Base-by-base conservation (phyloP, 169 alveolate genomes). In the Plasmodium berghei region DNA sequence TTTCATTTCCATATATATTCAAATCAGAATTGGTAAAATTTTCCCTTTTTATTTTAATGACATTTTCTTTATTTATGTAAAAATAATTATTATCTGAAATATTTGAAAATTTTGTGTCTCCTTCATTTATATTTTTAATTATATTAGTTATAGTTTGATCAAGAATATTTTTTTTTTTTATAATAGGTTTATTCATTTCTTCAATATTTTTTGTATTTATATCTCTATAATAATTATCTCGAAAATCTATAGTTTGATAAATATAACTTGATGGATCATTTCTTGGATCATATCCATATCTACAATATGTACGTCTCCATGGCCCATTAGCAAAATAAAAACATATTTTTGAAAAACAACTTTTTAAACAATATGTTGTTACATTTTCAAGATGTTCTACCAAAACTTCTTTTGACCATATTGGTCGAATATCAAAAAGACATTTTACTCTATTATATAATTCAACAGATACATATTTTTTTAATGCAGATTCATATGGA, bases 221-320 rank as follows among this genome's bases (percentile, higher is more conserved):
- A n/a, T 87, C 87, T 40, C 93, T 74, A 40, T 73, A 73, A 66
- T 86, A 88, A 40, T 89, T 92, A 40, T 92, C 93, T 49, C 95
- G 70, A 62, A 92, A 92, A 64, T 92, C 95, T 55, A 92, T 54
- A 5, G 95, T 92, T 70, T 92, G 95, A 48, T 92, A 92, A n/a
- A 87, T 87, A 73, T 92, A 88, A 42, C 93, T 88, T 49, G 89
- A 67, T 6, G 93, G 89, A 40, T 92, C 93, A 10, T 87, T 92
- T 62, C 95, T 87, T 20, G 95, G 95, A 48, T 92, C 95, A 61
- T 92, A 92, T 2, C 95, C 95, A 45, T 88, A 73, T 73, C 90
- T 87, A 62, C 95, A 92, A n/a, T 88, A 77, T 42, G 93, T 88
- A 26, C 93, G 92, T 58, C 95, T 92, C 95, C 95, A 92, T 10